Evolutionary conservation across 257 asterid species (phyloP).

Genomic region (Cruciata laevipes): DNA sequence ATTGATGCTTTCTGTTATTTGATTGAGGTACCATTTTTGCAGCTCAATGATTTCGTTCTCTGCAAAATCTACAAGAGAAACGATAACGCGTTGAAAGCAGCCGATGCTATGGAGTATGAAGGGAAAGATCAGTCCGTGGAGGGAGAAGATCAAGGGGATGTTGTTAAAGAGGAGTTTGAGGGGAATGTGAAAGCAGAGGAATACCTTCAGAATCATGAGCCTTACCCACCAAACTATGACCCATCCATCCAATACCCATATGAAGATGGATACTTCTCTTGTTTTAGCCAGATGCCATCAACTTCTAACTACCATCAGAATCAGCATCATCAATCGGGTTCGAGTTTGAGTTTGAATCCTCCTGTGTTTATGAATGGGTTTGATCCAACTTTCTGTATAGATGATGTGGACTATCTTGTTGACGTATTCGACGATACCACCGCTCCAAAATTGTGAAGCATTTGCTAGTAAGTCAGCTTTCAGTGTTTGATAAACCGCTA

Average conservation of each 20-base stretch:
- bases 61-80: conserved; percentile 8
- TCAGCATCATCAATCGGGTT: neutral
- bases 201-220: neutral
- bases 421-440: neutral
- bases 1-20: too few species aligned
- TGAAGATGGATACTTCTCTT: neutral
- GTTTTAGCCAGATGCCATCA: neutral
- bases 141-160: neutral
- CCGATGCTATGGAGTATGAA: neutral
- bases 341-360: too few species aligned
- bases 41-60: conserved; percentile 14
- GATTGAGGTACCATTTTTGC: neutral
- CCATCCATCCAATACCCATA: neutral
- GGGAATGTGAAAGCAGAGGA: neutral
- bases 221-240: neutral
- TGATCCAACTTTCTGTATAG: neutral
- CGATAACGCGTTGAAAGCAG: neutral
- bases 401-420: neutral
- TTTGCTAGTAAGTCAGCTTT: neutral
- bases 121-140: neutral
- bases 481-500: neutral
- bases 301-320: neutral
- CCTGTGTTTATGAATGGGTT: neutral
- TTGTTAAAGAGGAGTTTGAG: neutral
- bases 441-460: neutral